These are phyloP conservation scores for Penicillium verrucosum DNA, from an alignment of 2,329 filamentous ascomycete species.

Conservation along the genomic window DNA sequence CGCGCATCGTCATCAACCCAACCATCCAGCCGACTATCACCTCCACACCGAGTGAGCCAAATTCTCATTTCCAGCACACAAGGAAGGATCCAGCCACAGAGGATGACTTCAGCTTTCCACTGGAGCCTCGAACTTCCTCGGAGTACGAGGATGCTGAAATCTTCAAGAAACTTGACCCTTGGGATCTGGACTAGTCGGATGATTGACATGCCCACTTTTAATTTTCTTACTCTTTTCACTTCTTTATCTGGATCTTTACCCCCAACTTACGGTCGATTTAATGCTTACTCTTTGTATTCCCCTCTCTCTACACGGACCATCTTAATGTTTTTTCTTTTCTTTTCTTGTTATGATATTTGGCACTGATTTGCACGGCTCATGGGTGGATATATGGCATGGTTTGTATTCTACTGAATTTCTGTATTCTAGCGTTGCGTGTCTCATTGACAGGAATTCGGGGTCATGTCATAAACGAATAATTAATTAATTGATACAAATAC, in stretches of 20 bases:
- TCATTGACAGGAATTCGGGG: neutral
- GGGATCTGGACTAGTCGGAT: slow-evolving; percentile 28
- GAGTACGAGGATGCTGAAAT: slow-evolving; percentile 22
- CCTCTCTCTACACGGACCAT: slow-evolving; percentile 7
- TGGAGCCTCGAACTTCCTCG: slow-evolving; percentile 29
- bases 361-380: slow-evolving; percentile 10
- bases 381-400: slow-evolving; percentile 10
- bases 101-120: slow-evolving; percentile 41
- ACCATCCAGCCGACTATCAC: slow-evolving; percentile 24
- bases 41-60: slow-evolving; percentile 18
- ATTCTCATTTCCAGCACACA: slow-evolving; percentile 17
- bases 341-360: slow-evolving; percentile 5
- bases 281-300: slow-evolving; percentile 10
- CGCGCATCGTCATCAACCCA: slow-evolving; percentile 59
- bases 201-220: neutral
- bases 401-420: slow-evolving; percentile 8
- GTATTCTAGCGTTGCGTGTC: slow-evolving; percentile 23
- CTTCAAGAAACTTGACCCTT: slow-evolving; percentile 24
- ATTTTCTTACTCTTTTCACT: neutral
- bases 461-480: slow-evolving; percentile 1
- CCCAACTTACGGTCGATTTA: slow-evolving; percentile 13
- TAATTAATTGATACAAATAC: slow-evolving; percentile 5
- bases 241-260: neutral
- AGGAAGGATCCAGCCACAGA: slow-evolving; percentile 24
- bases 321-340: slow-evolving; percentile 6